Evolutionary conservation across 305 asterid genomes (phyloP), one percentile per base, ranked within the genome.

Genomic region (Stenogyne calaminthoides): DNA sequence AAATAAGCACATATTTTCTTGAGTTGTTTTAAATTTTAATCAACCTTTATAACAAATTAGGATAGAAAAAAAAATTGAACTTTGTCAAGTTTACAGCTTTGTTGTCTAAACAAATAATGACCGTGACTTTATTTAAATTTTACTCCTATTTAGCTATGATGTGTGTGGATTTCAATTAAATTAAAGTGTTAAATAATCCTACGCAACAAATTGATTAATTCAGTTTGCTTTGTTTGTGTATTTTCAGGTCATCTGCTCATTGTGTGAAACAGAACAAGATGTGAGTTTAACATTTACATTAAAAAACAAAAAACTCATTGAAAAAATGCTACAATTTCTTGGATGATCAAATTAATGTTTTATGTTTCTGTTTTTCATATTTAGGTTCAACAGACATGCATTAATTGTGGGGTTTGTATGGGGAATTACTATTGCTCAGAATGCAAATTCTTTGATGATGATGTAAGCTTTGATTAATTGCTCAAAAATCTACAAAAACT

Each of bases 361-460:
- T 68, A 67, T 64, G 57, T 22, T 77, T 65, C 37, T 27, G 3
- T 15, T 60, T 72, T 72, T 67, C 7, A 56, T 51, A 32, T 34
- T 37, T 80, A 91, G 97, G 93, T 89, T 79, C 89, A 84, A 79
- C 92, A 88, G 71, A 79, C 20, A 0, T 91, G 96, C 69, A 74
- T 74, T 15, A 83, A 62, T 10, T 91, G 97, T 69, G 91, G 92
- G 37, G 77, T 80, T 73, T 84, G 88, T 76, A 75, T 89, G 87
- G 97, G 96, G 60, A 83, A 84, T 5, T 91, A 91, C 81, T 89
- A 68, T 78, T 91, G 97, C 82, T 76, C 85, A 5, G 76, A 71
- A 71, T 91, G 97, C 89, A 91, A 86, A 54, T 89, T 87, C 84
- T 89, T 87, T 7, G 97, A 91, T 40, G 96, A 90, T 68, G 92